Evolutionary conservation across 2,329 filamentous ascomycete species (phyloP).

Genomic region (Ascosphaera apis): DNA sequence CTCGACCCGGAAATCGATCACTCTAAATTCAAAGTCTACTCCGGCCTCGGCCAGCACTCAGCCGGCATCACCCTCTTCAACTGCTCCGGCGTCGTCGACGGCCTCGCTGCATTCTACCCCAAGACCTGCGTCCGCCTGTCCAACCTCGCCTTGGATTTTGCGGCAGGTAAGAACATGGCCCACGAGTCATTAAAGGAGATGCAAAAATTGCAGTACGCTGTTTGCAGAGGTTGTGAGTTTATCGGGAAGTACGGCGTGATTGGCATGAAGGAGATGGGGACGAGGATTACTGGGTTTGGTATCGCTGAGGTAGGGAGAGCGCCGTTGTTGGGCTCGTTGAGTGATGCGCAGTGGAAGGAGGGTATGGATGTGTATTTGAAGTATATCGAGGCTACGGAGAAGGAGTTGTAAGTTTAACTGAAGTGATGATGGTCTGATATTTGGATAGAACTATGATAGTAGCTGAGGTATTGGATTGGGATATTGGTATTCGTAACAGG

Average conservation of each 20-base stretch:
- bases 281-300: background rate
- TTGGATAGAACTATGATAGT: too few relatives aligned
- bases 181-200: background rate
- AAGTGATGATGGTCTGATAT: too few relatives aligned
- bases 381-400: background rate
- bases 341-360: background rate
- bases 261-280: background rate
- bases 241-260: background rate
- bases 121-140: background rate
- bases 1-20: background rate
- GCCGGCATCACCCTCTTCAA: background rate
- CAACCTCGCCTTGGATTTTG: background rate
- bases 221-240: background rate
- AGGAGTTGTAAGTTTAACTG: conserved; percentile 17
- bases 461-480: too few relatives aligned
- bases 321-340: background rate
- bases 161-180: background rate
- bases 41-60: background rate
- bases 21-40: background rate
- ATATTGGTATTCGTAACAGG: too few relatives aligned
- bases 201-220: background rate
- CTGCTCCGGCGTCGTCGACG: background rate
- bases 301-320: background rate
- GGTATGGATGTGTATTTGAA: background rate
- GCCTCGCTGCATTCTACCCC: background rate